Conservation (phyloP, 2,329 filamentous ascomycete genomes). For the Dactylellina leptospora region DNA sequence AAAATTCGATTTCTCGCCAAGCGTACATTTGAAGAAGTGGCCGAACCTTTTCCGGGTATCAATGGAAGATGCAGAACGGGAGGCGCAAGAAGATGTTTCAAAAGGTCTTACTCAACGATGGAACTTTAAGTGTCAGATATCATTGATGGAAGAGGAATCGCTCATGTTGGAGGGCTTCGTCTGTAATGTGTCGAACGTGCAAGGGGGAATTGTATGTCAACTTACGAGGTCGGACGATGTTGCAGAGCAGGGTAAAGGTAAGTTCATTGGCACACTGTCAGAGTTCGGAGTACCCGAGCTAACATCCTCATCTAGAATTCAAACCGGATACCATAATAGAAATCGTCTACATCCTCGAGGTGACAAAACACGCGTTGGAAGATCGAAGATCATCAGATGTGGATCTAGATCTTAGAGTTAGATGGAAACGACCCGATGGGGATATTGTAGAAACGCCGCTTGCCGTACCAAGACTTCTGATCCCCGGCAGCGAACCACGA, state of each 20-base stretch:
- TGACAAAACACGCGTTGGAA: constrained; percentile 80
- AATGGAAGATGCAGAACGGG: constrained; percentile 56
- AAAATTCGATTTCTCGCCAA: constrained; percentile 84
- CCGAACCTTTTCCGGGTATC: constrained; percentile 77
- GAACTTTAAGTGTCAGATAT: constrained; percentile 74
- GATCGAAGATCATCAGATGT: constrained; percentile 79
- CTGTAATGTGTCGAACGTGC: constrained; percentile 38
- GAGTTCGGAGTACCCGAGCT: constrained; percentile 7
- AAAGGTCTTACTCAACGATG: constrained; percentile 81
- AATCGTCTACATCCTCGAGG: constrained; percentile 75
- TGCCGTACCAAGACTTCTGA: constrained; percentile 78
- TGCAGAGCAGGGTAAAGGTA: constrained; percentile 34
- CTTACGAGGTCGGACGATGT: constrained; percentile 29
- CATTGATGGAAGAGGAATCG: constrained; percentile 36
- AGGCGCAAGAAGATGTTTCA: constrained; percentile 58
- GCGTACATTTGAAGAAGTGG: constrained; percentile 80
- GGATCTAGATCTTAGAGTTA: constrained; percentile 77
- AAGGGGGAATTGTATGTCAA: constrained; percentile 45
- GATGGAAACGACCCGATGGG: constrained; percentile 71
- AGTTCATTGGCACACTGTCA: neutral
- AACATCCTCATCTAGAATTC: constrained; percentile 36
- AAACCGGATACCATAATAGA: constrained; percentile 60
- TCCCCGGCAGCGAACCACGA: constrained; percentile 84
- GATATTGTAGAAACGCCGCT: constrained; percentile 70
- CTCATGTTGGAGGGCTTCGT: constrained; percentile 26